A percentile compares a stretch with the other conserved stretches of the same genome.
These are phyloP conservation scores for Bothriochloa decipiens DNA, from an alignment of 176 grass and related monocot species.

Conservation along the genomic window DNA sequence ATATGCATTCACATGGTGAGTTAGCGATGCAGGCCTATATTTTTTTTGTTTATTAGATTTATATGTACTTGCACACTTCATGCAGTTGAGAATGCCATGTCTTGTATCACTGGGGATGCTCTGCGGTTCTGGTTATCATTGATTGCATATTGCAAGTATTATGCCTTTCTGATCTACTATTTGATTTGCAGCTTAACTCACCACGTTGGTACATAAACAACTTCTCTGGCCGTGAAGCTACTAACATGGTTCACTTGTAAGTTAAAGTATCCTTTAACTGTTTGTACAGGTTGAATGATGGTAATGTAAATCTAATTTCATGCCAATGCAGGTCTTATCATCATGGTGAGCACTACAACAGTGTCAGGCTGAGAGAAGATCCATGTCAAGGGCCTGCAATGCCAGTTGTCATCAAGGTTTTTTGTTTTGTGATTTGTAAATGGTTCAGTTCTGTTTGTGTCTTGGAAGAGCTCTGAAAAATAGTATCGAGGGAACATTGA, in stretches of 20 bases:
- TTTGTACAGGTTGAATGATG: neutral
- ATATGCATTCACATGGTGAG: constrained; percentile 94
- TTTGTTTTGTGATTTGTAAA: constrained; percentile 18
- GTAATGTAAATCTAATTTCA: constrained; percentile 20
- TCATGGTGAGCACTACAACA: constrained; percentile 90
- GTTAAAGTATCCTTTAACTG: constrained; percentile 26
- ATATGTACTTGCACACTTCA: neutral
- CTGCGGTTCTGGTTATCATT: neutral
- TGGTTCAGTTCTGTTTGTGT: constrained; percentile 29
- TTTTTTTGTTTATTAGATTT: neutral
- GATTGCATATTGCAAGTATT: neutral
- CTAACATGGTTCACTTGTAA: constrained; percentile 96
- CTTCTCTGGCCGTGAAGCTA: constrained; percentile 65
- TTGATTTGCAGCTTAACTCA: constrained; percentile 69
- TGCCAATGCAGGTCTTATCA: constrained; percentile 73
- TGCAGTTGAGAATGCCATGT: neutral
- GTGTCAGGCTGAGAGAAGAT: constrained; percentile 87
- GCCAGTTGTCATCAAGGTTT: constrained; percentile 79
- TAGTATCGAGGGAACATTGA: constrained; percentile 31
- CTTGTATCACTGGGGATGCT: neutral
- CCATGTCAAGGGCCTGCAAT: constrained; percentile 87
- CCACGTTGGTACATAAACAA: constrained; percentile 95
- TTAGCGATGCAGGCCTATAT: constrained; percentile 10
- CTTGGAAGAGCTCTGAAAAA: constrained; percentile 17
- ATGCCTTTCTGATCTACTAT: constrained; percentile 17